These are phyloP conservation scores for Xylaria digitata DNA, from an alignment of 2,329 filamentous ascomycete species.

Conservation along the genomic window DNA sequence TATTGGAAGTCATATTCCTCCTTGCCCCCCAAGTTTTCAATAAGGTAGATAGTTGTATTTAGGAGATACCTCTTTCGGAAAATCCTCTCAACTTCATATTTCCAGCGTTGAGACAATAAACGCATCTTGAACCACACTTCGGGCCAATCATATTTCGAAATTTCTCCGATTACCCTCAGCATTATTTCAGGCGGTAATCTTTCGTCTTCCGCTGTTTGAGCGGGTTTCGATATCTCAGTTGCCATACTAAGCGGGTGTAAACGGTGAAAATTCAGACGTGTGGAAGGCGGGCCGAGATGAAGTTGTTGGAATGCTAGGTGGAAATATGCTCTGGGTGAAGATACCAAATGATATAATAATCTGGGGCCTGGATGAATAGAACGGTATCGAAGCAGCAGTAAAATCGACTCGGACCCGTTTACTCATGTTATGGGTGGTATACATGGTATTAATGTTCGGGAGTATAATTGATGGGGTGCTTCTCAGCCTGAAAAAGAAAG, in stretches of 20 bases:
- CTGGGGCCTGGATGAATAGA: not conserved
- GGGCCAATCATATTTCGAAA: not conserved
- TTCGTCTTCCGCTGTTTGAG: not conserved
- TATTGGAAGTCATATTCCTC: not conserved
- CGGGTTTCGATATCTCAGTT: not conserved
- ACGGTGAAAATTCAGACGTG: not conserved
- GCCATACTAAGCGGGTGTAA: not conserved
- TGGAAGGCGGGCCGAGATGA: not conserved
- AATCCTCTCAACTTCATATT: not conserved
- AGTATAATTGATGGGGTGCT: too few relatives aligned
- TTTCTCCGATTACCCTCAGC: not conserved
- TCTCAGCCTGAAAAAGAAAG: too few relatives aligned
- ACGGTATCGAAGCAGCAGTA: not conserved
- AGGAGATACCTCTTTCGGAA: slow-evolving; percentile 1
- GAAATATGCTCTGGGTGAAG: not conserved
- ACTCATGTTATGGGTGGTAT: too few relatives aligned
- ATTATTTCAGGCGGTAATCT: not conserved
- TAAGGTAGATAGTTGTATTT: not conserved
- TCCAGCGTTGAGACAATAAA: not conserved
- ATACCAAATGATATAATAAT: not conserved
- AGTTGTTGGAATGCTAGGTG: not conserved
- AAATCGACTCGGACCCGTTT: not conserved
- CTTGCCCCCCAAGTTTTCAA: too few relatives aligned
- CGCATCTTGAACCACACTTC: not conserved
- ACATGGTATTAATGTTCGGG: too few relatives aligned